Base-by-base conservation (phyloP, 164 flowering plant genomes). In the Aristolochia californica region DNA sequence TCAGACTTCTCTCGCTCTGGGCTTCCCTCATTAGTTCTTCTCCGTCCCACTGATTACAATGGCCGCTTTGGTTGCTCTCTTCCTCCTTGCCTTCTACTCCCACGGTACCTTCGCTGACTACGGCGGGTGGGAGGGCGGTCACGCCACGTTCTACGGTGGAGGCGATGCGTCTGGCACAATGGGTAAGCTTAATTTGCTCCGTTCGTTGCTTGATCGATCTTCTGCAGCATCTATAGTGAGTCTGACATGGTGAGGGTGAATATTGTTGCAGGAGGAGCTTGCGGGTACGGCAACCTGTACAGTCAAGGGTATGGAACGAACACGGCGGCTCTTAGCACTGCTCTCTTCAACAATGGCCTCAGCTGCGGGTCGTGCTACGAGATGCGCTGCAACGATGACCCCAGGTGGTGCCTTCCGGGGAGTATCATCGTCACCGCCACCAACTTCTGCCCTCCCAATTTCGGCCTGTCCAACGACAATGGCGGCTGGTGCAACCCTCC, bases 401-500 rank as follows among this genome's bases (percentile, higher is more conserved):
- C 75, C 5, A 56, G 50, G 58, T 78, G 78, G 79, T 78, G 82
- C 57, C 66, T 63, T 20, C 63, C 64, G 0, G 74, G 76, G 13
- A 28, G 57, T 14, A 70, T 73, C 27, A 64, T 53, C 34, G 66
- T 74, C 23, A 74, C 78, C 10, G 78, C 82, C 23, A 78, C 82
- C 4, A 77, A 77, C 66, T 74, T 74, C 48, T 77, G 80, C 27
- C 80, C 80, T 0, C 78, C 78, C 5, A 75, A 77, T 66, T 21
- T 55, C 16, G 75, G 71, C 28, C 53, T 60, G 18, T 24, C 81
- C 0, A 75, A 62, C 55, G 64, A 73, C 61, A 66, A 78, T 27
- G 79, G 82, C 16, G 82, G 82, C 0, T 78, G 82, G 79, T 75
- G 79, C 81, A 78, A 73, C 51, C 77, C 78, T 4, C 81, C 81